Percentiles rank a stretch among this genome's conserved stretches.
Evolutionary conservation across 495 filamentous ascomycete species (phyloP).

Genomic region (Oidiodendron maius): DNA sequence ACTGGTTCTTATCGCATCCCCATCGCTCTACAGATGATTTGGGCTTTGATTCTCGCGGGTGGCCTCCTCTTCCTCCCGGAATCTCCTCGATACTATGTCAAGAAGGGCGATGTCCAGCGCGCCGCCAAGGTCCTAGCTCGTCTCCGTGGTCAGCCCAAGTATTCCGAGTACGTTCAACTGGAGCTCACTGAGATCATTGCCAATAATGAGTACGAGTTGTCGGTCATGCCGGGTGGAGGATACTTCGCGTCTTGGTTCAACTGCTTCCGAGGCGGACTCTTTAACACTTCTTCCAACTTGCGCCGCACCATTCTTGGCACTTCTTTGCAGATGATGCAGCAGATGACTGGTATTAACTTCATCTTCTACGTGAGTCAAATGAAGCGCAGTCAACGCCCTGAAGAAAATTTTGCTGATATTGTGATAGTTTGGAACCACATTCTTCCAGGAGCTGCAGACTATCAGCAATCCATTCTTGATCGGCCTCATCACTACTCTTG

Average conservation of each 20-base stretch:
- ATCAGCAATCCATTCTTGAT: conserved; percentile 62
- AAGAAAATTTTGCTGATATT: no score
- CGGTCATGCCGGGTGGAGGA: conserved; percentile 49
- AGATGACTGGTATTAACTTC: conserved; percentile 44
- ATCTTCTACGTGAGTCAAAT: no score
- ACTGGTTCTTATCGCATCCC: conserved; percentile 68
- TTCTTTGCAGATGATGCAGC: conserved; percentile 64
- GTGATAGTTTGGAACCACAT: conserved; percentile 65
- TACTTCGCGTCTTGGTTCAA: conserved; percentile 64
- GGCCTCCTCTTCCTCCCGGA: conserved; percentile 53
- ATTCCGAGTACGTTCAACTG: conserved; percentile 58
- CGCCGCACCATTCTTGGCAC: conserved; percentile 47
- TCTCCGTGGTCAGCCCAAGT: conserved; percentile 46
- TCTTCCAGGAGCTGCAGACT: conserved; percentile 56
- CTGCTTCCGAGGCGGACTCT: conserved; percentile 58
- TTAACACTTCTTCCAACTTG: conserved; percentile 53
- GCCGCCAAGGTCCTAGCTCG: conserved; percentile 44
- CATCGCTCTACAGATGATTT: conserved; percentile 60
- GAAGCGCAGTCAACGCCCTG: no score
- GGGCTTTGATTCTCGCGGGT: conserved; percentile 55
- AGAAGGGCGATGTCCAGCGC: conserved; percentile 45
- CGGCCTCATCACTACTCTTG: conserved; percentile 63
- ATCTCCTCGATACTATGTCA: conserved; percentile 58
- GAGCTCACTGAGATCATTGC: conserved; percentile 70
- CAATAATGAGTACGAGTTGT: conserved; percentile 59